These are phyloP conservation scores for Neurospora hispaniola DNA, from an alignment of 495 filamentous ascomycete species.

Conservation along the genomic window DNA sequence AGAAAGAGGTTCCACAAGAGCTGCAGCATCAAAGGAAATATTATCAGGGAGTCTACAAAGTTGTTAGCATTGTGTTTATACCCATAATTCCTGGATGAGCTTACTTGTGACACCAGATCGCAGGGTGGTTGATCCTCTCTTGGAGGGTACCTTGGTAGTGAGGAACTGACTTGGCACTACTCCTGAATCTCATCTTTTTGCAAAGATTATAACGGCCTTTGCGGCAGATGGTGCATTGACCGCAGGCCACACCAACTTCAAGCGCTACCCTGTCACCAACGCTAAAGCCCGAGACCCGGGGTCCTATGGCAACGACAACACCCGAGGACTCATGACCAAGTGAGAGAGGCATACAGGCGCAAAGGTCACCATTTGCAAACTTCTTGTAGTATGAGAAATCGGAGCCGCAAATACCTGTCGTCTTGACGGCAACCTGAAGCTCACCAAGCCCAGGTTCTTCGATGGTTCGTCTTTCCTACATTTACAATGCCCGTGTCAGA, in stretches of 20 bases:
- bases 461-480: slow-evolving; percentile 37
- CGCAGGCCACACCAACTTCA: slow-evolving; percentile 78
- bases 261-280: slow-evolving; percentile 77
- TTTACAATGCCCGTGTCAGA: slow-evolving; percentile 5
- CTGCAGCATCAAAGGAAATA: slow-evolving; percentile 65
- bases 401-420: slow-evolving; percentile 74
- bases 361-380: slow-evolving; percentile 74
- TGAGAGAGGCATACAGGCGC: slow-evolving; percentile 58
- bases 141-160: slow-evolving; percentile 89
- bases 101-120: slow-evolving; percentile 62
- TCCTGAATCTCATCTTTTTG: slow-evolving; percentile 69
- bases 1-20: slow-evolving; percentile 74
- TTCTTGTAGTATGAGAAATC: slow-evolving; percentile 81
- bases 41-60: slow-evolving; percentile 50
- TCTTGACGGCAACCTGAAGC: slow-evolving; percentile 62
- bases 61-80: slow-evolving; percentile 4
- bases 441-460: slow-evolving; percentile 41
- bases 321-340: slow-evolving; percentile 76
- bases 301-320: slow-evolving; percentile 53
- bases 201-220: slow-evolving; percentile 85
- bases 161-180: slow-evolving; percentile 71
- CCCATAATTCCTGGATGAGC: slow-evolving; percentile 4
- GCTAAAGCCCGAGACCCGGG: slow-evolving; percentile 39
- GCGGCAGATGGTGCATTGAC: slow-evolving; percentile 59
- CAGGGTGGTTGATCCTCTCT: slow-evolving; percentile 80